These are phyloP conservation scores for Exserohilum rostratum DNA, from an alignment of 2,329 filamentous ascomycete species.

Conservation along the genomic window DNA sequence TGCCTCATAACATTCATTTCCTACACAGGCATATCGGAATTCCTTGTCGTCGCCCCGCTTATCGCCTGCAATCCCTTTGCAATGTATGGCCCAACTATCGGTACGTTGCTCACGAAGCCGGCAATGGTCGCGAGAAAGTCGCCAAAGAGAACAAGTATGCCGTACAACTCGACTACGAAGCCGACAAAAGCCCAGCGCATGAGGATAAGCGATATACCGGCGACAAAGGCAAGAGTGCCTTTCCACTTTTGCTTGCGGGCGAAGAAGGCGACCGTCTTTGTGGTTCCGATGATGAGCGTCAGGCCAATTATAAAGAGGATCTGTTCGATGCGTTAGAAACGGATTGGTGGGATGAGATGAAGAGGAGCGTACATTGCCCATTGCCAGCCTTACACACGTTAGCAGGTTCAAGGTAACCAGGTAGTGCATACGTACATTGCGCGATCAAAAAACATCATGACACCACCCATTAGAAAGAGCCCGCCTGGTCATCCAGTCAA, in stretches of 20 bases:
- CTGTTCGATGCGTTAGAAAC: slow-evolving; percentile 52
- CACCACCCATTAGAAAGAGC: slow-evolving; percentile 92
- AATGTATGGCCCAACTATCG: slow-evolving; percentile 86
- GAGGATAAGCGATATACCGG: slow-evolving; percentile 83
- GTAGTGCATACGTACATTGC: slow-evolving; percentile 70
- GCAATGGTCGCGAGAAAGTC: slow-evolving; percentile 95
- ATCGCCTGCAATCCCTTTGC: slow-evolving; percentile 65
- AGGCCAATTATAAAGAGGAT: slow-evolving; percentile 98
- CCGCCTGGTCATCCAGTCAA: slow-evolving; percentile 65
- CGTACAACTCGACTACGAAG: slow-evolving; percentile 89
- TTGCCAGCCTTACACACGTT: slow-evolving; percentile 72
- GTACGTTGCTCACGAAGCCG: slow-evolving; percentile 82
- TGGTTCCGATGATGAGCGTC: slow-evolving; percentile 90
- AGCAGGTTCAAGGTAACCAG: slow-evolving; percentile 4
- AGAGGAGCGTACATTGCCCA: slow-evolving; percentile 78
- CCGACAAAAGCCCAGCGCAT: slow-evolving; percentile 89
- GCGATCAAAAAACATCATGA: slow-evolving; percentile 96
- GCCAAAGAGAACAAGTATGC: slow-evolving; percentile 90
- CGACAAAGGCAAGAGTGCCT: slow-evolving; percentile 86
- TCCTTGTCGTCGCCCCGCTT: slow-evolving; percentile 18
- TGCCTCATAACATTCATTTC: not conserved
- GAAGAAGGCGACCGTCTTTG: slow-evolving; percentile 94
- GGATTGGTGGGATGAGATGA: not conserved
- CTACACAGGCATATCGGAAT: slow-evolving; percentile 22
- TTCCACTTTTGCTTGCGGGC: slow-evolving; percentile 90